Evolutionary conservation across 164 flowering plant genomes (phyloP).

Genomic region (Platanus orientalis): DNA sequence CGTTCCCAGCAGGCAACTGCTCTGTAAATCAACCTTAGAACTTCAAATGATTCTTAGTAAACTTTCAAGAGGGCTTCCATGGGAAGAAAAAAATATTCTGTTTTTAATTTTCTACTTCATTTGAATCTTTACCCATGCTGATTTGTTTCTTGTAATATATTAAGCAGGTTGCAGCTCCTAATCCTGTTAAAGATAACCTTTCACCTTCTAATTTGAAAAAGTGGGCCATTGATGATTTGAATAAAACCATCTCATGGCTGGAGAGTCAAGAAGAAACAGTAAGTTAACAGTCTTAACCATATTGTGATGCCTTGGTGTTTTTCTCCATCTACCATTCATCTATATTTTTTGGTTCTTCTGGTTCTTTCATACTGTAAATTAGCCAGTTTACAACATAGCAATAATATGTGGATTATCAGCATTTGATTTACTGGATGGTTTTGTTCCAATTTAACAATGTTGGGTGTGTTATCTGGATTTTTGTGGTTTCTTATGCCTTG

Average conservation of each 20-base stretch:
- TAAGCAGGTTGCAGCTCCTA: conserved; percentile 34
- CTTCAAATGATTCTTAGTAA: too few relatives aligned
- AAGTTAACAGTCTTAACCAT: conserved; percentile 10
- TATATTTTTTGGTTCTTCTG: too few relatives aligned
- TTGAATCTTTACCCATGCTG: neutral
- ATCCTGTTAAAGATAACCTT: conserved; percentile 27
- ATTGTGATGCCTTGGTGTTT: neutral
- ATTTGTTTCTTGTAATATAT: conserved; percentile 10
- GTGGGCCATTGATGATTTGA: conserved; percentile 77
- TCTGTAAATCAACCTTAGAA: too few relatives aligned
- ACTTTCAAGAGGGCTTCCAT: neutral
- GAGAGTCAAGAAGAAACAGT: conserved; percentile 90
- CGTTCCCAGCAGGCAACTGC: neutral
- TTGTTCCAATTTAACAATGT: too few relatives aligned
- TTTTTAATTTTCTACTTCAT: neutral
- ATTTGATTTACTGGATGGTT: too few relatives aligned
- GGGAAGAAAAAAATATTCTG: neutral
- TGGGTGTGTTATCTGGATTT: too few relatives aligned
- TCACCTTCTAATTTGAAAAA: conserved; percentile 60
- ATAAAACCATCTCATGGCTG: conserved; percentile 70
- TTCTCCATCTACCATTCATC: too few relatives aligned
- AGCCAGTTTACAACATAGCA: too few relatives aligned
- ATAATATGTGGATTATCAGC: too few relatives aligned
- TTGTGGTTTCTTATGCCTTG: too few relatives aligned
- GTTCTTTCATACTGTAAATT: too few relatives aligned